phyloP scores from a whole-genome alignment of 345 rosid species.

The Populus nigra region DNA sequence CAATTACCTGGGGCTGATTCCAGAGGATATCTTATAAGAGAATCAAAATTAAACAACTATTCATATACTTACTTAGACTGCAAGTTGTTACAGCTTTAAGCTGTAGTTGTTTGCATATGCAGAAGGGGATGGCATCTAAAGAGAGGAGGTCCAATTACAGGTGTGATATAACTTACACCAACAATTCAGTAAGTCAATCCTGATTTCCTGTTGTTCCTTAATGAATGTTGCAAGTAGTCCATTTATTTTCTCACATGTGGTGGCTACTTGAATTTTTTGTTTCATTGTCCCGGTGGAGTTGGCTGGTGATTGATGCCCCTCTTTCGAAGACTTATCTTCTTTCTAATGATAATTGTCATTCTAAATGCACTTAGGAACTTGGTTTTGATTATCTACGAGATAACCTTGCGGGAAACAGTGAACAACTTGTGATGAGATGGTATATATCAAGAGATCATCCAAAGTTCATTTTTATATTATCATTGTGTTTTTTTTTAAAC shows the following conservation, averaged over 20 bases:
- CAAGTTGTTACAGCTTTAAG: conserved; percentile 8
- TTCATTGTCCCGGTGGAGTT: background rate
- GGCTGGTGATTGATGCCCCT: conserved; percentile 6
- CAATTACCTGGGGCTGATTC: background rate
- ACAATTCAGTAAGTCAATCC: conserved; percentile 66
- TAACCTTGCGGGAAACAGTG: conserved; percentile 75
- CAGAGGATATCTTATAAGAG: background rate
- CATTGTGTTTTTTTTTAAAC: background rate
- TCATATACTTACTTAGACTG: background rate
- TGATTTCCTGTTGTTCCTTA: conserved; percentile 15
- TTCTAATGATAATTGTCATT: conserved; percentile 16
- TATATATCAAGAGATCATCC: conserved; percentile 30
- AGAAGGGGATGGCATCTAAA: conserved; percentile 79
- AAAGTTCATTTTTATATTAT: background rate
- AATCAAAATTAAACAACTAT: background rate
- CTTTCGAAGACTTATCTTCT: conserved; percentile 1
- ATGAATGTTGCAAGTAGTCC: background rate
- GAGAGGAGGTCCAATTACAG: conserved; percentile 78
- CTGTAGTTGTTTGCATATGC: conserved; percentile 23
- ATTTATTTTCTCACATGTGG: conserved; percentile 5
- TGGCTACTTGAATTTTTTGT: conserved; percentile 3
- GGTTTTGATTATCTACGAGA: conserved; percentile 98
- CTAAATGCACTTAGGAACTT: conserved; percentile 64
- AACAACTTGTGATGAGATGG: conserved; percentile 98
- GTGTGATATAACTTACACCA: conserved; percentile 92